These are phyloP conservation scores for Aspergillus sojae DNA, from an alignment of 2,329 filamentous ascomycete genomes.

Conservation along the genomic window DNA sequence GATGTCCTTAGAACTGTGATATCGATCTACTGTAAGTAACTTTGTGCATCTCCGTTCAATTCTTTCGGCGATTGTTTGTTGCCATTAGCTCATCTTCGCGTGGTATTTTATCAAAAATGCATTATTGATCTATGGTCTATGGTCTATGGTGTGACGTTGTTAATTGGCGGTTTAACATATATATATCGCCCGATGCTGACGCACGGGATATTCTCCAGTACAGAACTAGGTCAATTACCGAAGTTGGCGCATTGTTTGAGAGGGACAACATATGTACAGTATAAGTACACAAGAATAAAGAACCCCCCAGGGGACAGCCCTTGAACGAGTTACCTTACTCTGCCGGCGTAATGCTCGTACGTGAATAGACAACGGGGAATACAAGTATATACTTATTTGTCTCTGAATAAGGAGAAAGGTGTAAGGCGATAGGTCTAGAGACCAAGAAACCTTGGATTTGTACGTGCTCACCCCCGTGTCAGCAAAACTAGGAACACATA, in stretches of 20 bases:
- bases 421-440: neutral
- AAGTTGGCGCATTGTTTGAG: no score
- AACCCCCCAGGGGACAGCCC: no score
- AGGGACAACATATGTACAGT: no score
- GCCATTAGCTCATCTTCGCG: neutral
- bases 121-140: no score
- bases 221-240: no score
- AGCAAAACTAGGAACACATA: neutral
- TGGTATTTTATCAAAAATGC: neutral
- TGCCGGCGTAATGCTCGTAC: no score
- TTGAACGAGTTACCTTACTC: no score
- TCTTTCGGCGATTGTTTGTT: neutral
- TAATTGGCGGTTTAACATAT: no score
- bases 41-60: neutral
- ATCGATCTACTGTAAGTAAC: neutral
- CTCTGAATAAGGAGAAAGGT: neutral
- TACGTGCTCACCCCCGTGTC: neutral
- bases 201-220: no score
- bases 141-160: neutral
- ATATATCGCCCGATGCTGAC: no score
- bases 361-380: neutral
- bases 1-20: neutral
- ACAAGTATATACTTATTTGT: neutral
- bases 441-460: neutral
- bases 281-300: no score